These are phyloP conservation scores for Plicaturopsis crispa DNA, from an alignment of 768 basidiomycete species.

Conservation along the genomic window DNA sequence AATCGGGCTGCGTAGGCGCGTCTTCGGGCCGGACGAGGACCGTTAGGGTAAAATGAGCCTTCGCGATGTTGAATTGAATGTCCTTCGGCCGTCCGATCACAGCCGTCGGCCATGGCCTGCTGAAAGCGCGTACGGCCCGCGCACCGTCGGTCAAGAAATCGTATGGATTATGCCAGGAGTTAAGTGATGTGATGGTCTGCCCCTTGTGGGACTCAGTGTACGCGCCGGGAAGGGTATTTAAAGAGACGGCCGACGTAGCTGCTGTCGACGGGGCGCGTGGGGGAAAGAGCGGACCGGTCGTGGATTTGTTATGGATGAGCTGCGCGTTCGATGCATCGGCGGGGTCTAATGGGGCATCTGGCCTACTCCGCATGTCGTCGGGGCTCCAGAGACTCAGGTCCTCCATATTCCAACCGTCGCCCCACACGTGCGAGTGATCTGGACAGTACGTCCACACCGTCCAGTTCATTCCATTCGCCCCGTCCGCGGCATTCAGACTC, in stretches of 20 bases:
- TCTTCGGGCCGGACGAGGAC: slow-evolving; percentile 61
- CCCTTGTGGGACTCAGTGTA: background rate
- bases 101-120: slow-evolving; percentile 73
- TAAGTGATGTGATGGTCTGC: too few species aligned
- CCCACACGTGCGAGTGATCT: slow-evolving; percentile 81
- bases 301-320: slow-evolving; percentile 24
- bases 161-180: slow-evolving; percentile 36
- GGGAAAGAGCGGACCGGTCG: slow-evolving; percentile 4
- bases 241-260: slow-evolving; percentile 26
- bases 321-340: slow-evolving; percentile 30
- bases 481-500: slow-evolving; percentile 73
- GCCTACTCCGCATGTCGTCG: slow-evolving; percentile 52
- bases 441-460: slow-evolving; percentile 88
- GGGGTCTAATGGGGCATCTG: too few species aligned
- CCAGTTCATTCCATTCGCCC: slow-evolving; percentile 64
- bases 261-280: slow-evolving; percentile 11
- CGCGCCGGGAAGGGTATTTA: slow-evolving; percentile 20
- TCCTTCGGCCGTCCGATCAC: slow-evolving; percentile 61
- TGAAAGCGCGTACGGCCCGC: slow-evolving; percentile 78
- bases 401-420: slow-evolving; percentile 96
- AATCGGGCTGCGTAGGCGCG: slow-evolving; percentile 12
- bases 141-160: slow-evolving; percentile 81
- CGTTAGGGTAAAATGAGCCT: slow-evolving; percentile 61
- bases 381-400: slow-evolving; percentile 84
- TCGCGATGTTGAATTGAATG: slow-evolving; percentile 69